Base-by-base conservation (phyloP, 306 rosid genomes). In the Morella rubra region DNA sequence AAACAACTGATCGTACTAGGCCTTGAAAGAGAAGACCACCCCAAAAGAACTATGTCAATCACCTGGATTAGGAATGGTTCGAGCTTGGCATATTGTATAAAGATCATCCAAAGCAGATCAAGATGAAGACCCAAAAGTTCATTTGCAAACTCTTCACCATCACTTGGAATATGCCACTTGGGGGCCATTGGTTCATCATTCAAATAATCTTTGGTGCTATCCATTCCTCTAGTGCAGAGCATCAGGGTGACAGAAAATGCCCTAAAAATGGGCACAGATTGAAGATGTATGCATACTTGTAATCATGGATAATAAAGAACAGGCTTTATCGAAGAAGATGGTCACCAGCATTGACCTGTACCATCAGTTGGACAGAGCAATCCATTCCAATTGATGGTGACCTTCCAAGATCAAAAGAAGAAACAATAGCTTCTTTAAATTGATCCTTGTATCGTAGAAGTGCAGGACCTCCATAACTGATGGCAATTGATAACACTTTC, bases 401-500 rank as follows among this genome's bases (percentile, higher is more conserved):
- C 99, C 99, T 95, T 95, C 99, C 97, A 92, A 55, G 99, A 95
- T 95, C 96, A 89, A 95, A 95, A 86, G 97, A 96, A 86, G 90
- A 89, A 82, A 85, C 53, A 65, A 95, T 80, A 45, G 87, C 90
- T 79, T 88, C 97, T 82, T 83, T 90, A 76, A 95, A 82, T 71
- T 90, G 90, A 83, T 91, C 97, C 88, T 89, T 89, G 84, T 83
- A 88, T 61, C 70, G 85, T 74, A 95, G 89, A 65, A 95, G 90
- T 24, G 92, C 87, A 24, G 88, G 91, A 80, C 99, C 98, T 76
- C 96, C 97, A 81, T 90, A 95, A 75, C 91, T 95, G 76, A 95
- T 89, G 62, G 97, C 88, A 72, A 92, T 90, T 76, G 99, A 91
- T 85, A 95, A 79, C 80, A 92, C 84, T 87, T 89, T 91, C 76